phyloP scores from a whole-genome alignment of 768 basidiomycete species.

The Podaxis pistillaris region DNA sequence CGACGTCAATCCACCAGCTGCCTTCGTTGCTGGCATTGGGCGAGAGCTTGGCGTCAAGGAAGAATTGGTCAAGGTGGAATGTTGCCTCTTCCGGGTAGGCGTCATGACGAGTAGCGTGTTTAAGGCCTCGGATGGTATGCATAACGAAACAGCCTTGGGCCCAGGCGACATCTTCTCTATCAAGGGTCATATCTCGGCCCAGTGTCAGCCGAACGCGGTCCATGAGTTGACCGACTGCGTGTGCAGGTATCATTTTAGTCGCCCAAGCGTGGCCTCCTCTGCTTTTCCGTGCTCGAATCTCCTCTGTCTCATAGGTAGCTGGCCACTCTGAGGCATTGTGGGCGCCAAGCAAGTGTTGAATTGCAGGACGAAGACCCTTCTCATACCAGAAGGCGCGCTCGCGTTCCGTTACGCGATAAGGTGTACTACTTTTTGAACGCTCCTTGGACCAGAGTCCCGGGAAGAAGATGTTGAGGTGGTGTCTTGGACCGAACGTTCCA shows the following conservation, averaged over 20 bases:
- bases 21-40: not conserved
- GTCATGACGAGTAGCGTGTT: constrained; percentile 8
- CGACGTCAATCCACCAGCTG: constrained; percentile 24
- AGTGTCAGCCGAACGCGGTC: too few relatives aligned
- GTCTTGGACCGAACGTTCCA: not conserved
- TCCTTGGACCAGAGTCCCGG: constrained; percentile 20
- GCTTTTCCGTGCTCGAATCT: constrained; percentile 20
- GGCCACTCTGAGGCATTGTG: constrained; percentile 25
- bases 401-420: not conserved
- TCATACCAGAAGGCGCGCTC: constrained; percentile 22
- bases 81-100: not conserved
- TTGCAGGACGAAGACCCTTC: constrained; percentile 22
- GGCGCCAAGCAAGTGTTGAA: constrained; percentile 9
- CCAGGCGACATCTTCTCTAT: constrained; percentile 3
- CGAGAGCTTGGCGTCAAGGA: not conserved
- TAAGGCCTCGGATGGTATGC: constrained; percentile 15
- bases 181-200: not conserved
- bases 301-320: constrained; percentile 19
- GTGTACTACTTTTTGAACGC: not conserved
- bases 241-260: constrained; percentile 18
- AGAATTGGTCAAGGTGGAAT: not conserved
- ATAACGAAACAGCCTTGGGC: constrained; percentile 9
- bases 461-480: constrained; percentile 21
- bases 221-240: constrained; percentile 1
- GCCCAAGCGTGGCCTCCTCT: constrained; percentile 19